Conservation (phyloP, 2,329 filamentous ascomycete genomes). For the Aspergillus alliaceus region DNA sequence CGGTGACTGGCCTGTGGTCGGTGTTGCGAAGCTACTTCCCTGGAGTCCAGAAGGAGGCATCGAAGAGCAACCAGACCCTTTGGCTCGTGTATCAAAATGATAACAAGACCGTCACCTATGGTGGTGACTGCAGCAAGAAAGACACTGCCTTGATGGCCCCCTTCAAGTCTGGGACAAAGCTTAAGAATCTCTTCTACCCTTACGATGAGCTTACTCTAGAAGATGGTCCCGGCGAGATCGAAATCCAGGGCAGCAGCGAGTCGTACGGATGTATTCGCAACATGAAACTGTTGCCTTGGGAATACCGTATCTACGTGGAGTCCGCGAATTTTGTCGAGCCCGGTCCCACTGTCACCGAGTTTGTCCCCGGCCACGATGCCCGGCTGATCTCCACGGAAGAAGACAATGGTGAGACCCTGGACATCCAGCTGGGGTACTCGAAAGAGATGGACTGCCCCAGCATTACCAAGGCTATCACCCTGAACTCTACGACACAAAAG, state of each 20-base stretch:
- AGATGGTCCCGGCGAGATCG: slow-evolving; percentile 46
- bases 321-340: slow-evolving; percentile 51
- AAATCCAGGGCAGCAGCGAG: slow-evolving; percentile 47
- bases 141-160: slow-evolving; percentile 56
- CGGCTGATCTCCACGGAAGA: slow-evolving; percentile 55
- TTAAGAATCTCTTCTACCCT: slow-evolving; percentile 64
- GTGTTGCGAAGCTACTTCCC: slow-evolving; percentile 53
- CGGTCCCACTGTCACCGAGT: slow-evolving; percentile 59
- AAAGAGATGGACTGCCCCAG: slow-evolving; percentile 61
- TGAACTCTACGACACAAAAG: slow-evolving; percentile 55
- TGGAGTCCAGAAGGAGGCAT: slow-evolving; percentile 48
- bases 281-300: slow-evolving; percentile 56
- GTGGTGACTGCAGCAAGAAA: slow-evolving; percentile 55
- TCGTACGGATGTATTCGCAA: slow-evolving; percentile 57
- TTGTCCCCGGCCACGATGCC: slow-evolving; percentile 61
- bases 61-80: slow-evolving; percentile 45
- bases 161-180: slow-evolving; percentile 54
- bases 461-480: slow-evolving; percentile 50
- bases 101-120: slow-evolving; percentile 53
- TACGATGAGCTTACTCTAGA: slow-evolving; percentile 57
- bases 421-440: slow-evolving; percentile 49
- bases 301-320: slow-evolving; percentile 62
- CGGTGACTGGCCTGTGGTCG: slow-evolving; percentile 63
- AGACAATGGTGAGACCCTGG: slow-evolving; percentile 53
- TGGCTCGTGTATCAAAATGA: slow-evolving; percentile 49